Base-by-base conservation (phyloP, 78 protist genomes). In the Carpediemonas membranifera region DNA sequence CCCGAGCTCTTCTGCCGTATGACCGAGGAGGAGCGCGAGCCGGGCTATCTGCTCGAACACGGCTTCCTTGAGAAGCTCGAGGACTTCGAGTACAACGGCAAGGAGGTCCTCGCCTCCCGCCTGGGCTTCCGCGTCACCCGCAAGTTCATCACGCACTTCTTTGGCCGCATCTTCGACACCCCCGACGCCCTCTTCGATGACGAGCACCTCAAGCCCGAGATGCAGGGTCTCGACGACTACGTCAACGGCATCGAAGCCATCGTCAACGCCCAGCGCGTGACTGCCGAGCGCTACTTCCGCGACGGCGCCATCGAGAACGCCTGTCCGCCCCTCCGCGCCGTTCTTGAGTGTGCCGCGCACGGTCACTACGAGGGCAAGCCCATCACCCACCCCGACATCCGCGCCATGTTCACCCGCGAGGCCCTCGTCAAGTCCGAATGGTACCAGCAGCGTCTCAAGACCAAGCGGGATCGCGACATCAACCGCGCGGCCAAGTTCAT, bases 91-190 rank as follows among this genome's bases (percentile, higher is more conserved):
- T 7, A 24, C 36, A 2, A 47, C 15, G 71, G 71, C 56, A 21
- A 50, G 25, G 7, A 11, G 19, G 19, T 66, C 50, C 3, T 3
- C 13, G 53, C 59, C 27, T 66, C 71, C 36, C 54, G 71, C n/a
- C 54, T 66, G 13, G 71, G 71, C 1, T 66, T 21, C 31, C 55
- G 71, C 55, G 41, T 66, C 15, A 66, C 55, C 71, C 35, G 35
- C 18, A 39, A 66, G 18, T 50, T 66, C 35, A 3, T 51, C 54
- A 50, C 55, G n/a, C 9, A 2, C 33, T 66, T 66, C 71, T 59
- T 66, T 50, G 57, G 71, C 56, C 54, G 71, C 24, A 2, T 66
- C 18, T 66, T 66, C 56, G 71, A 41, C 57, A 44, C 31, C 36
- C 54, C 71, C 34, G 27, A 66, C 71, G 30, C n/a, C n/a, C 64